A percentile compares a stretch with the other conserved stretches of the same genome.
These are phyloP conservation scores for Chondrostereum purpureum DNA, from an alignment of 1,284 basidiomycete species.

Conservation along the genomic window DNA sequence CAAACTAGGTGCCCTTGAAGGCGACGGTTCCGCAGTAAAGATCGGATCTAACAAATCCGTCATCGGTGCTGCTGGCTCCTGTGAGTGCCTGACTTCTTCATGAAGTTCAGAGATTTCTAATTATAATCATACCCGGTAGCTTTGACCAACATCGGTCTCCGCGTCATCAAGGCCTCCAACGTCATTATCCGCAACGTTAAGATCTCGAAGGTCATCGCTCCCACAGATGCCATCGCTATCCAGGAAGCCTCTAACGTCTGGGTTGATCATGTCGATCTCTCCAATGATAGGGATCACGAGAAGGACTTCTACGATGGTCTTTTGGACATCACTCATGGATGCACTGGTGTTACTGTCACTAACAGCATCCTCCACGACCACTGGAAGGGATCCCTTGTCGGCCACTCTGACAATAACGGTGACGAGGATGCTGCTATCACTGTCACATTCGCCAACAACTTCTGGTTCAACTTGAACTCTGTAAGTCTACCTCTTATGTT, in stretches of 20 bases:
- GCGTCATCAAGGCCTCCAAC: slow-evolving; percentile 33
- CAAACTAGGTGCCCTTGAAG: slow-evolving; percentile 35
- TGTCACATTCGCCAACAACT: slow-evolving; percentile 34
- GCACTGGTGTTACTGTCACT: slow-evolving; percentile 35
- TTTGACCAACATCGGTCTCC: slow-evolving; percentile 34
- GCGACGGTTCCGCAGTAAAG: slow-evolving; percentile 28
- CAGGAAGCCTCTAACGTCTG: slow-evolving; percentile 38
- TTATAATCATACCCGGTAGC: no score
- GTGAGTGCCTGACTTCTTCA: slow-evolving; percentile 17
- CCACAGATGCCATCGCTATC: slow-evolving; percentile 37
- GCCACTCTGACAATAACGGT: slow-evolving; percentile 36
- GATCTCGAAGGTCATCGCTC: slow-evolving; percentile 40
- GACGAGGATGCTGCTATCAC: slow-evolving; percentile 25
- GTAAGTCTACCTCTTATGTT: not conserved
- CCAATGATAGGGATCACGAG: slow-evolving; percentile 37
- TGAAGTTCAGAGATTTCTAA: no score
- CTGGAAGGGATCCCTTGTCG: slow-evolving; percentile 26
- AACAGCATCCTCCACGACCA: slow-evolving; percentile 34
- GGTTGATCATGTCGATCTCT: slow-evolving; percentile 41
- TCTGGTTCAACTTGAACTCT: slow-evolving; percentile 31
- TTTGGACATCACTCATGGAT: slow-evolving; percentile 33
- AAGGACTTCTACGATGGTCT: slow-evolving; percentile 36
- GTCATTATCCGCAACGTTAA: slow-evolving; percentile 46
- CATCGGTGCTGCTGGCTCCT: slow-evolving; percentile 25
- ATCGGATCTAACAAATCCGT: slow-evolving; percentile 40